Evolutionary conservation across 208 protist genomes (phyloP).

Genomic region (Polymyxa betae): DNA sequence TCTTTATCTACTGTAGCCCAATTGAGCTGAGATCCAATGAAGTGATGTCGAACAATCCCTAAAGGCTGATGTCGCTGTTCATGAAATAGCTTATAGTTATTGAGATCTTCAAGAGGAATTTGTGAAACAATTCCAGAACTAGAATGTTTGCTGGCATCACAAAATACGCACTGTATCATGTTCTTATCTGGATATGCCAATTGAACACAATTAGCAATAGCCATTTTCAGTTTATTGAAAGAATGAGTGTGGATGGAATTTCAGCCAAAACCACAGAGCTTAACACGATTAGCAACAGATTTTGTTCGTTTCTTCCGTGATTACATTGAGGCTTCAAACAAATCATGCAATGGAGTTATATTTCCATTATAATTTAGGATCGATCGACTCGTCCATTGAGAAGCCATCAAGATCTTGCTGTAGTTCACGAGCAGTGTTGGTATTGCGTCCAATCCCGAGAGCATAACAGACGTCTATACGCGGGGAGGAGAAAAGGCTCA

Average conservation of each 20-base stretch:
- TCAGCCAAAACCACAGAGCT: neutral
- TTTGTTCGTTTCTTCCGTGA: neutral
- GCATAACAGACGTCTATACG: too few species aligned
- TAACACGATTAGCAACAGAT: neutral
- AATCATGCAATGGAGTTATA: neutral
- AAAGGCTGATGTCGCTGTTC: constrained; percentile 12
- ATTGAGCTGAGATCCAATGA: neutral
- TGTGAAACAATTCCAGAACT: constrained; percentile 1
- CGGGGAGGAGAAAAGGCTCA: too few species aligned
- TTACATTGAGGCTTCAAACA: neutral
- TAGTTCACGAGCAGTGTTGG: neutral
- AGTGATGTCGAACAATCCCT: neutral
- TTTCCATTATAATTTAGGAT: neutral
- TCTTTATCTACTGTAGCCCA: constrained; percentile 33
- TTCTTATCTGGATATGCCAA: neutral
- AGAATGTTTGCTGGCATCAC: neutral
- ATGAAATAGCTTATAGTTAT: neutral
- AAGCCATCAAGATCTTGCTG: too few species aligned
- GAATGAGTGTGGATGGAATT: neutral
- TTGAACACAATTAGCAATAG: neutral
- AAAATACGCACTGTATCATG: neutral
- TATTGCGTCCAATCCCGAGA: too few species aligned
- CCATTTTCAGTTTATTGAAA: neutral
- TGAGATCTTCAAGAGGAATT: neutral
- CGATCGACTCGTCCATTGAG: neutral